These are phyloP conservation scores for Sorghum bicolor DNA, from an alignment of 176 grass and related monocot species.

Conservation along the genomic window Sorghum_bicolor_NCBIv3 NC_012875.2:52198501-52199000, in stretches of 20 bases:
- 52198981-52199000: constrained; percentile 86
- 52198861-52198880: background rate
- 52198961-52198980: constrained; percentile 94
- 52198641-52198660: constrained; percentile 22
- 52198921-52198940: constrained; percentile 97
- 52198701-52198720: constrained; percentile 79
- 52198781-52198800: constrained; percentile 72
- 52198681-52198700: constrained; percentile 89
- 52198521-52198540: constrained; percentile 88
- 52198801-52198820: constrained; percentile 1
- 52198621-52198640: background rate
- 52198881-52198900: constrained; percentile 55
- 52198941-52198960: constrained; percentile 93
- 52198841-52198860: background rate
- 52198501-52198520: constrained; percentile 96
- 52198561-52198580: background rate
- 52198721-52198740: constrained; percentile 95
- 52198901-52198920: constrained; percentile 78
- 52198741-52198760: constrained; percentile 94
- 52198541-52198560: constrained; percentile 99
- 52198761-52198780: constrained; percentile 81
- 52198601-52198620: background rate
- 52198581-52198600: background rate
- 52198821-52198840: background rate
- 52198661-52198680: constrained; percentile 92